These are phyloP conservation scores for Macrophomina tecta DNA, from an alignment of 2,329 filamentous ascomycete genomes.

Conservation along the genomic window DNA sequence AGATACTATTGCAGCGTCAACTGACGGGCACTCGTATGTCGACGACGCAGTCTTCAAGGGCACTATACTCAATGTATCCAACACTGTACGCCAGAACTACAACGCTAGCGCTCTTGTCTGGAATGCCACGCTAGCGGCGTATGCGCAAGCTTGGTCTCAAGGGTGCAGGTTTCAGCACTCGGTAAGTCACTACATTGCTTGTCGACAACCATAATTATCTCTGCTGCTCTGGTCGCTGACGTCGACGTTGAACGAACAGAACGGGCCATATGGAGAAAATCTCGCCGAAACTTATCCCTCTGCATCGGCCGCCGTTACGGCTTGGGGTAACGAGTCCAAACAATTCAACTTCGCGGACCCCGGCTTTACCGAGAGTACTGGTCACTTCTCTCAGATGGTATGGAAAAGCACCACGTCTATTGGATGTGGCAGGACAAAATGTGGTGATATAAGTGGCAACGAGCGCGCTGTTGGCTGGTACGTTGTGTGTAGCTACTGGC, in stretches of 20 bases:
- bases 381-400: constrained; percentile 40
- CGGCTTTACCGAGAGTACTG: constrained; percentile 52
- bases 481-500: constrained; percentile 47
- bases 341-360: constrained; percentile 65
- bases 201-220: no score
- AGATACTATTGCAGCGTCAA: not conserved
- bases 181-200: constrained; percentile 35
- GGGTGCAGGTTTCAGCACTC: constrained; percentile 60
- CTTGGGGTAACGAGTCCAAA: constrained; percentile 68
- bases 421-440: constrained; percentile 35
- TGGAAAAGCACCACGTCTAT: constrained; percentile 36
- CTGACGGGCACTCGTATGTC: constrained; percentile 45
- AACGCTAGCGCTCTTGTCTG: constrained; percentile 65
- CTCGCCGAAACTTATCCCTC: constrained; percentile 71
- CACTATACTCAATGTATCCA: constrained; percentile 69
- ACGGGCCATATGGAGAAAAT: constrained; percentile 75
- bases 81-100: constrained; percentile 68
- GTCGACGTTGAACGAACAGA: constrained; percentile 38
- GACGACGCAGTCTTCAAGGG: constrained; percentile 49
- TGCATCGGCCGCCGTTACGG: constrained; percentile 64
- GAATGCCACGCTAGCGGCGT: constrained; percentile 68
- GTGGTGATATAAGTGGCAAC: constrained; percentile 29
- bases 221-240: no score
- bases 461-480: constrained; percentile 20
- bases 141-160: constrained; percentile 59